phyloP scores from a whole-genome alignment of 306 rosid species.

The Quercus mongolica region DNA sequence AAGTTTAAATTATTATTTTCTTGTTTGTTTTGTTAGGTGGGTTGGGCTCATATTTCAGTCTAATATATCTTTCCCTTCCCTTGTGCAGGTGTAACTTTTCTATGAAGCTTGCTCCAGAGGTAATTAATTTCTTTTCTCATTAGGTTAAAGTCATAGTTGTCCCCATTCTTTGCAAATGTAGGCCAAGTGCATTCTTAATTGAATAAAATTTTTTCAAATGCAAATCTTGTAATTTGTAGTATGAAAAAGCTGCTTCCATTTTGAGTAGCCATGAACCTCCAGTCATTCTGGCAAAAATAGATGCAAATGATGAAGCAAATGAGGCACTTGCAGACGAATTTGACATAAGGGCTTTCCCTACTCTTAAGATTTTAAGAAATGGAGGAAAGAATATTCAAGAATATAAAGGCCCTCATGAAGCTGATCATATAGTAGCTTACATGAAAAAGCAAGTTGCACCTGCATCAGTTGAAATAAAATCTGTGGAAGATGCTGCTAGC shows the following conservation, averaged over 20 bases:
- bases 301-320: slow-evolving; percentile 67
- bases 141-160: not conserved
- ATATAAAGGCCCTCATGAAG: slow-evolving; percentile 81
- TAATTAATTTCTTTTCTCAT: slow-evolving; percentile 20
- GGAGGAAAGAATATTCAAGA: slow-evolving; percentile 80
- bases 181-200: not conserved
- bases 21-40: not conserved
- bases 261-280: slow-evolving; percentile 74
- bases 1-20: not conserved
- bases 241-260: slow-evolving; percentile 76
- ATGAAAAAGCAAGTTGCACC: slow-evolving; percentile 82
- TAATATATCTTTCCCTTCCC: not conserved
- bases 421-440: slow-evolving; percentile 78
- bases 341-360: slow-evolving; percentile 68
- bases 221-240: slow-evolving; percentile 36
- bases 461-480: slow-evolving; percentile 63
- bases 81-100: slow-evolving; percentile 87
- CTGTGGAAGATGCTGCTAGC: slow-evolving; percentile 55
- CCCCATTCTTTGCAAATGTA: not conserved
- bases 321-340: slow-evolving; percentile 48
- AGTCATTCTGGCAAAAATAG: slow-evolving; percentile 69
- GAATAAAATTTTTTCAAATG: not conserved
- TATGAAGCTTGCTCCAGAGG: slow-evolving; percentile 90
- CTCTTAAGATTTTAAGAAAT: slow-evolving; percentile 71
- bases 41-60: not conserved